Conservation (phyloP, 1,284 basidiomycete genomes). For the Porogramme epimiltina region DNA sequence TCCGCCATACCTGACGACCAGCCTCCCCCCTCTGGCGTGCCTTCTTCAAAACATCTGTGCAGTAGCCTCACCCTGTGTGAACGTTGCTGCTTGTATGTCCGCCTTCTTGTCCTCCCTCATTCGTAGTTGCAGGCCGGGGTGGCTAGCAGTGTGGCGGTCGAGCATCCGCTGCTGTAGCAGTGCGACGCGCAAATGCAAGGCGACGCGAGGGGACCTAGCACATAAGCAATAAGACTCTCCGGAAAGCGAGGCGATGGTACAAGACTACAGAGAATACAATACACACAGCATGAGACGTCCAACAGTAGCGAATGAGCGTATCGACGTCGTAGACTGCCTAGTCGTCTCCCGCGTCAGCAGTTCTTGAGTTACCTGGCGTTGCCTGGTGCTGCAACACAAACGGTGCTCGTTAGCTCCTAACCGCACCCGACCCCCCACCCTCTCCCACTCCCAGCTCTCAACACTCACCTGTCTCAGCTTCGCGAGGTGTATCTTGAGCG, state of each 20-base stretch:
- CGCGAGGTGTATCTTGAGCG: slow-evolving; percentile 85
- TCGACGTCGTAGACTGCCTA: not conserved
- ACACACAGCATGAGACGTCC: slow-evolving; percentile 10
- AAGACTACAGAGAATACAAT: slow-evolving; percentile 16
- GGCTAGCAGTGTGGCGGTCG: too few relatives aligned
- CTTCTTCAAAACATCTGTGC: too few relatives aligned
- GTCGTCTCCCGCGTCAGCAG: slow-evolving; percentile 12
- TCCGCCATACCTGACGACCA: too few relatives aligned
- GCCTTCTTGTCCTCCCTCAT: too few relatives aligned
- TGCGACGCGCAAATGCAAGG: too few relatives aligned
- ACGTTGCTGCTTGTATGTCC: too few relatives aligned
- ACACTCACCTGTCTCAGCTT: slow-evolving; percentile 83
- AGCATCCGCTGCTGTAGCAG: too few relatives aligned
- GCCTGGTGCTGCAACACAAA: slow-evolving; percentile 15
- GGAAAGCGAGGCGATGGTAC: slow-evolving; percentile 7
- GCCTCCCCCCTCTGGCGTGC: too few relatives aligned
- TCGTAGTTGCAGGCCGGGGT: too few relatives aligned
- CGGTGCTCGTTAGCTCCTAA: not conserved
- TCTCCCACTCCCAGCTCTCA: not conserved
- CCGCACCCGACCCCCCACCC: not conserved
- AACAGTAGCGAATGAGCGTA: not conserved
- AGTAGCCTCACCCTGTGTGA: too few relatives aligned
- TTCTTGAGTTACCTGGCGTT: slow-evolving; percentile 14
- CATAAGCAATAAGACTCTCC: too few relatives aligned
- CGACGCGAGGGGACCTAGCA: too few relatives aligned